Evolutionary conservation across 2,329 filamentous ascomycete species (phyloP).

Genomic region (Coleophoma crateriformis): DNA sequence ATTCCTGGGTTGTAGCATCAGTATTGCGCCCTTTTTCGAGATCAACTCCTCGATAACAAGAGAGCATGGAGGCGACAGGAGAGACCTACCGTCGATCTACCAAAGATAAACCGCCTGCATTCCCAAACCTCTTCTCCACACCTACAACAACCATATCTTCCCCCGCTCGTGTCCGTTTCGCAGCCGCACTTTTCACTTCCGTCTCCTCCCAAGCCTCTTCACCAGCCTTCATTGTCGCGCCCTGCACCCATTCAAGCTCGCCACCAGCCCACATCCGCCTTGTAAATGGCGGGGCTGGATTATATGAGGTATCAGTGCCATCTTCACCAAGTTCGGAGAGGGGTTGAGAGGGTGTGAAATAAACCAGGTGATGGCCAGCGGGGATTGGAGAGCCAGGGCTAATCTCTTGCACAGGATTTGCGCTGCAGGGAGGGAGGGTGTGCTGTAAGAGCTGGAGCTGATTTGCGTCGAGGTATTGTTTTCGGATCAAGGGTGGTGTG

Average conservation of each 20-base stretch:
- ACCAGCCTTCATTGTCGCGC: slow-evolving; percentile 41
- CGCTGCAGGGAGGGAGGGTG: no score
- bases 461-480: no score
- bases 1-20: slow-evolving; percentile 25
- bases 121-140: slow-evolving; percentile 52
- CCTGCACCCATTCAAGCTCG: slow-evolving; percentile 40
- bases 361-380: slow-evolving; percentile 49
- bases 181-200: slow-evolving; percentile 41
- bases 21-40: neutral
- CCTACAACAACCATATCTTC: slow-evolving; percentile 58
- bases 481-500: no score
- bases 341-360: slow-evolving; percentile 50
- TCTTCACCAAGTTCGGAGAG: slow-evolving; percentile 49
- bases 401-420: no score
- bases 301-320: slow-evolving; percentile 50
- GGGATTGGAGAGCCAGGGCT: neutral
- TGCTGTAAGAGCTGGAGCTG: no score
- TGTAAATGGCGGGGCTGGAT: slow-evolving; percentile 50
- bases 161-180: slow-evolving; percentile 46
- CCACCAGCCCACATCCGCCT: slow-evolving; percentile 62
- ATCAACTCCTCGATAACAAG: slow-evolving; percentile 5
- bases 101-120: slow-evolving; percentile 34
- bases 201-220: slow-evolving; percentile 51
- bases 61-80: slow-evolving; percentile 35
- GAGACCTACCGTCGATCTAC: neutral